These are phyloP conservation scores for Kwoniella sp. DNA, from an alignment of 768 basidiomycete genomes.

Conservation along the genomic window DNA sequence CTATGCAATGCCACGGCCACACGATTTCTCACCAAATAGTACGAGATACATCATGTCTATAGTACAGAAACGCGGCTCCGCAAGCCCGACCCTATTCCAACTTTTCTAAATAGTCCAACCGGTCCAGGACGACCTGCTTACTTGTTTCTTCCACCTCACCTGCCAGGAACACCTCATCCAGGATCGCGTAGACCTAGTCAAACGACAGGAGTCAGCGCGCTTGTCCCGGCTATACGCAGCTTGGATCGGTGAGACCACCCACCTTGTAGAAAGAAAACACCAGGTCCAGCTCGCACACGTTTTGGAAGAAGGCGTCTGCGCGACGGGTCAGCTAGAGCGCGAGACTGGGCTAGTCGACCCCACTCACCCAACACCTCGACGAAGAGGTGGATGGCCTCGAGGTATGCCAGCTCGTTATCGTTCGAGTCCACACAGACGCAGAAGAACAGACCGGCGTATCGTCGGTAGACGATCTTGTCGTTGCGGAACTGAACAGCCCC, in stretches of 20 bases:
- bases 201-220: no score
- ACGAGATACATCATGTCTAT: not conserved
- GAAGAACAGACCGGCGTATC: conserved; percentile 97
- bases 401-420: conserved; percentile 94
- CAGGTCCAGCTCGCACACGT: conserved; percentile 94
- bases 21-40: no score
- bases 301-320: conserved; percentile 96
- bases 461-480: conserved; percentile 93
- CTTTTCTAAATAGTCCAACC: conserved; percentile 89
- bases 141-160: conserved; percentile 98
- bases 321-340: conserved; percentile 4
- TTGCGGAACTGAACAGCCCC: conserved; percentile 67
- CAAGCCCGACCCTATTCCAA: conserved; percentile 58
- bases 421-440: conserved; percentile 96
- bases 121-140: conserved; percentile 86
- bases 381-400: conserved; percentile 96
- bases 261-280: conserved; percentile 99
- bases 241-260: conserved; percentile 16
- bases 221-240: no score
- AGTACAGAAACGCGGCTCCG: not conserved
- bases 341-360: not conserved
- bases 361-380: conserved; percentile 88
- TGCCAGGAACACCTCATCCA: conserved; percentile 96
- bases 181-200: conserved; percentile 84
- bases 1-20: no score